Conservation (phyloP, 2,329 filamentous ascomycete genomes). For the Trichophyton schoenleinii region DNA sequence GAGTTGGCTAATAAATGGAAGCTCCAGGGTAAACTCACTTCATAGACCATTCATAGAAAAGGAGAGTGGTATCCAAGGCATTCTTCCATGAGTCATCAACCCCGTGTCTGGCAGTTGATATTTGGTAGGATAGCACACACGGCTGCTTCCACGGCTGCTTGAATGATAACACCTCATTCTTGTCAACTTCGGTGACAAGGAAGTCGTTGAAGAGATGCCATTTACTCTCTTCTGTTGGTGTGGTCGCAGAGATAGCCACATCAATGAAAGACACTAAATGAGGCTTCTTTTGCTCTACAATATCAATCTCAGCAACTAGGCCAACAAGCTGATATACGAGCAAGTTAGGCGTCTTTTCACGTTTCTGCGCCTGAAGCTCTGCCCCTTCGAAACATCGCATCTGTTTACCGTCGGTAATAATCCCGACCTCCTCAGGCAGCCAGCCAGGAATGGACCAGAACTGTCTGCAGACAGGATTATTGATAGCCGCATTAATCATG, state of each 20-base stretch:
- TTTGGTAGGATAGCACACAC: slow-evolving; percentile 74
- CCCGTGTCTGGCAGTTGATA: slow-evolving; percentile 65
- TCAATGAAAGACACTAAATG: slow-evolving; percentile 89
- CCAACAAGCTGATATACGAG: slow-evolving; percentile 86
- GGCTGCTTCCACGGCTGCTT: slow-evolving; percentile 87
- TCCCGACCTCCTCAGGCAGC: slow-evolving; percentile 85
- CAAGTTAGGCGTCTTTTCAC: slow-evolving; percentile 67
- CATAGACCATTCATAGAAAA: slow-evolving; percentile 60
- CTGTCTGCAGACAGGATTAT: slow-evolving; percentile 54
- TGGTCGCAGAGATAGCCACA: slow-evolving; percentile 41
- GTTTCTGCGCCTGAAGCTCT: slow-evolving; percentile 67
- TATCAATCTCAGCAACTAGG: slow-evolving; percentile 79
- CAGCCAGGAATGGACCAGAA: slow-evolving; percentile 83
- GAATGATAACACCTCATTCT: slow-evolving; percentile 77
- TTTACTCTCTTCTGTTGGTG: slow-evolving; percentile 48
- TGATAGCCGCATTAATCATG: slow-evolving; percentile 69
- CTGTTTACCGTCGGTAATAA: slow-evolving; percentile 81
- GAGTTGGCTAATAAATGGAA: background rate
- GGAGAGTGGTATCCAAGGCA: slow-evolving; percentile 65
- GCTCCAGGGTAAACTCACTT: slow-evolving; percentile 25
- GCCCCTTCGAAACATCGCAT: slow-evolving; percentile 92
- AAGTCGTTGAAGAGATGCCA: slow-evolving; percentile 99
- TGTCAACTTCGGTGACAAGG: slow-evolving; percentile 64
- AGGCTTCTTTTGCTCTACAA: slow-evolving; percentile 69
- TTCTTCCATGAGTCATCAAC: slow-evolving; percentile 81